Evolutionary conservation across 2,329 filamentous ascomycete species (phyloP).

Genomic region (Exophiala dermatitidis): DNA sequence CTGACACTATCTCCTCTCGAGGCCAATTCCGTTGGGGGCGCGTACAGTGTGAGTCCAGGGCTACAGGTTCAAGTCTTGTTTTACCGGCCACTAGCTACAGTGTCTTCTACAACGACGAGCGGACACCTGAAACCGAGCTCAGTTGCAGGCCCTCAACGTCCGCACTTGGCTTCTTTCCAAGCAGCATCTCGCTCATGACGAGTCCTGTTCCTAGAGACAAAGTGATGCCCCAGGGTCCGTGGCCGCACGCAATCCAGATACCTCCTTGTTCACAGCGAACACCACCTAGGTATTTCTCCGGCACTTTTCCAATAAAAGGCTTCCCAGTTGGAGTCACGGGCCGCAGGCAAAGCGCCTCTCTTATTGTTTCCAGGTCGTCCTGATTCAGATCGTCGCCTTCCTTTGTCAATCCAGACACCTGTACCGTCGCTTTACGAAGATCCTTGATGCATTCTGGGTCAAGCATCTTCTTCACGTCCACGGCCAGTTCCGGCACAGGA

Average conservation of each 20-base stretch:
- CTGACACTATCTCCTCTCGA: too few relatives aligned
- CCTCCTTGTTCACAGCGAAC: constrained; percentile 42
- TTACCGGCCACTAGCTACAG: neutral
- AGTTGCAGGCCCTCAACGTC: constrained; percentile 4
- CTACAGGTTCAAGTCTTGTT: too few relatives aligned
- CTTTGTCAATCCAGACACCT: constrained; percentile 31
- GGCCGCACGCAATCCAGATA: constrained; percentile 63
- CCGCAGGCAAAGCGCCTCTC: constrained; percentile 64
- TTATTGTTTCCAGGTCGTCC: constrained; percentile 55
- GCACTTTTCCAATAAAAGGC: constrained; percentile 53
- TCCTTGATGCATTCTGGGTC: constrained; percentile 36
- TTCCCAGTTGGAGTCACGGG: constrained; percentile 58
- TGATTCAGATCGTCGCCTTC: constrained; percentile 29
- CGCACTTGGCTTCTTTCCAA: constrained; percentile 51
- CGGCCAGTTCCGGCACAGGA: constrained; percentile 52
- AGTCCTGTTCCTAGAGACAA: constrained; percentile 61
- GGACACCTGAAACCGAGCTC: neutral
- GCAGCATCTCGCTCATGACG: constrained; percentile 63
- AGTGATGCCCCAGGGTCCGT: constrained; percentile 69
- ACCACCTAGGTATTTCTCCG: constrained; percentile 37
- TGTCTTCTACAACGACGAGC: constrained; percentile 2
- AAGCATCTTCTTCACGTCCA: constrained; percentile 35
- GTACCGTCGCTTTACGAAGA: constrained; percentile 31
- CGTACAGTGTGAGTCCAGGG: too few relatives aligned
- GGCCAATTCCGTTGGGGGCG: too few relatives aligned